Percentiles rank a stretch among this genome's conserved stretches.
These are phyloP conservation scores for Lactifluus echinatus DNA, from an alignment of 768 basidiomycete genomes.

Conservation along the genomic window DNA sequence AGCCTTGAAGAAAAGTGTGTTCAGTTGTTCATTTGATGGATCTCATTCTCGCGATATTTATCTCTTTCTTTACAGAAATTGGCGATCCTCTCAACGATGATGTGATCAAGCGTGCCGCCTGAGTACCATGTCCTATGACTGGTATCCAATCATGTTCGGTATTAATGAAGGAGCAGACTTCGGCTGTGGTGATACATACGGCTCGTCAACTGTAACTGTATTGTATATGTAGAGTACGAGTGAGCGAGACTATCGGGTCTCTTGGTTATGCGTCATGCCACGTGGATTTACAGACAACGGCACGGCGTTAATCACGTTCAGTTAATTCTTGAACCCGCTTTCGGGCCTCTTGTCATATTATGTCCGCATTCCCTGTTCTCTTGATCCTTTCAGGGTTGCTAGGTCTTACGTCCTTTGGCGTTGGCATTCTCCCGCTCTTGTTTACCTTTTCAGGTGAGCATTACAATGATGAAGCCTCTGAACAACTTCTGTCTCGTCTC, in stretches of 20 bases:
- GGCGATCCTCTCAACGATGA: conserved; percentile 28
- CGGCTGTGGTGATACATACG: background rate
- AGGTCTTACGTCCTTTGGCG: conserved; percentile 53
- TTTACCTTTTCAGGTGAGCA: conserved; percentile 61
- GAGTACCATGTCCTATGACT: background rate
- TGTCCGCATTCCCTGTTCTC: conserved; percentile 34
- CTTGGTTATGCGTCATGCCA: background rate
- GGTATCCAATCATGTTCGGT: background rate
- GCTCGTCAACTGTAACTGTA: too few relatives aligned
- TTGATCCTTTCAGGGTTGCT: conserved; percentile 52
- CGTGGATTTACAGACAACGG: too few relatives aligned
- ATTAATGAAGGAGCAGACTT: background rate
- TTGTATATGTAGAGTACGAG: conserved; percentile 21
- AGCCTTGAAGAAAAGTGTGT: conserved; percentile 15
- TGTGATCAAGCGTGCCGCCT: conserved; percentile 21
- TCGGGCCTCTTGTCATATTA: conserved; percentile 8
- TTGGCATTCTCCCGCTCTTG: conserved; percentile 69
- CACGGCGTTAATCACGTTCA: too few relatives aligned
- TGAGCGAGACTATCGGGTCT: background rate
- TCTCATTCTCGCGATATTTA: background rate
- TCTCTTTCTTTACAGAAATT: conserved; percentile 19
- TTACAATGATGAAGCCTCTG: background rate
- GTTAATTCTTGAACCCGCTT: background rate
- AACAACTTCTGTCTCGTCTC: conserved; percentile 1
- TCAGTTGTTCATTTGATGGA: background rate